Percentiles rank a stretch among this genome's conserved stretches.
phyloP scores from a whole-genome alignment of 1,284 basidiomycete species.

The Cutaneotrichosporon mucoides region DNA sequence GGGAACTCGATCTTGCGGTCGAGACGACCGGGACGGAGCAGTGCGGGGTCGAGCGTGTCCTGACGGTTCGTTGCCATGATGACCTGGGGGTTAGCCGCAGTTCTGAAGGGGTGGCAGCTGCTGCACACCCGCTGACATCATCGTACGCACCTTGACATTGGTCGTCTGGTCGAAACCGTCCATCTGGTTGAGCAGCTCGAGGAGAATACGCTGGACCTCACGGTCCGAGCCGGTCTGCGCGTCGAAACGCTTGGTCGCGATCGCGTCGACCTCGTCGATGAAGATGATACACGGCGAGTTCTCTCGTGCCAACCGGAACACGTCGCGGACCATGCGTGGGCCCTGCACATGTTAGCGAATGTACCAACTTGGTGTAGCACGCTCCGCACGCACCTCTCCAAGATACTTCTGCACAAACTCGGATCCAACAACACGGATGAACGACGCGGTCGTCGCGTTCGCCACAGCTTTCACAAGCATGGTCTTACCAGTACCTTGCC shows the following conservation, averaged over 20 bases:
- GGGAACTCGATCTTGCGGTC: conserved; percentile 99
- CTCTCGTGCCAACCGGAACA: conserved; percentile 94
- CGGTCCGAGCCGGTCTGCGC: conserved; percentile 98
- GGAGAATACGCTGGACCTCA: conserved; percentile 96
- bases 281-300: conserved; percentile 99
- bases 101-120: too few species aligned
- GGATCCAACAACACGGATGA: conserved; percentile 94
- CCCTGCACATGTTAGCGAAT: conserved; percentile 53
- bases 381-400: too few species aligned
- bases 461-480: conserved; percentile 97
- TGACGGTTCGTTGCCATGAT: conserved; percentile 98
- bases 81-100: conserved; percentile 57
- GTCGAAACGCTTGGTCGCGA: conserved; percentile 99
- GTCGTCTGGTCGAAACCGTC: conserved; percentile 99
- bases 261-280: conserved; percentile 99
- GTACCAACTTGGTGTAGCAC: too few species aligned
- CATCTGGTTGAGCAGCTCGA: conserved; percentile 99
- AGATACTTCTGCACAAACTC: conserved; percentile 99
- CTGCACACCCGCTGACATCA: too few species aligned
- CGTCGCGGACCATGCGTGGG: conserved; percentile 98
- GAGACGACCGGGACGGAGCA: conserved; percentile 93
- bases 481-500: conserved; percentile 94
- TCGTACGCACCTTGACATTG: conserved; percentile 78
- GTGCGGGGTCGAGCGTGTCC: conserved; percentile 92
- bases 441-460: conserved; percentile 97